phyloP scores from a whole-genome alignment of 176 grass and related monocot genomes.

The Otatea glauca region DNA sequence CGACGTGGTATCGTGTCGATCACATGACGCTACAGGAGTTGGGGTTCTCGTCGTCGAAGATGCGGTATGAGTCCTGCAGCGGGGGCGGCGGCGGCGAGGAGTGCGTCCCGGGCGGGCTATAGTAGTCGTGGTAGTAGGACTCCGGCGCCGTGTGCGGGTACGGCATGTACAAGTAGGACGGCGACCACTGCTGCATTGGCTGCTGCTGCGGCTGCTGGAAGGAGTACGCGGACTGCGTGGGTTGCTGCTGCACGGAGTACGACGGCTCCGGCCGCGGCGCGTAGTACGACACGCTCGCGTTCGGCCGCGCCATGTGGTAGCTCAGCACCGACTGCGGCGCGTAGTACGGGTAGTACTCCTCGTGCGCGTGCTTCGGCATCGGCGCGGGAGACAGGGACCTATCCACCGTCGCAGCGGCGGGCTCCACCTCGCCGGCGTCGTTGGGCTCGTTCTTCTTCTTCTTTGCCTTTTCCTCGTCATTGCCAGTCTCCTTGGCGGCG shows the following conservation, averaged over 20 bases:
- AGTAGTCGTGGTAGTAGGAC: conserved; percentile 47
- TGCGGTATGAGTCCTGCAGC: conserved; percentile 51
- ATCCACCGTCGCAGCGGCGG: conserved; percentile 1
- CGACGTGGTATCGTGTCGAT: background rate
- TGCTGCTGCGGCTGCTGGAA: conserved; percentile 17
- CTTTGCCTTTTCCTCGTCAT: conserved; percentile 29
- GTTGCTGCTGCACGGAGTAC: conserved; percentile 36
- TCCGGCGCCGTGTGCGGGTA: conserved; percentile 46
- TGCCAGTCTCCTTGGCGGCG: conserved; percentile 33
- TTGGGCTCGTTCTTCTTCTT: conserved; percentile 35
- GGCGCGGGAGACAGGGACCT: conserved; percentile 28
- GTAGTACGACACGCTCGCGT: conserved; percentile 63
- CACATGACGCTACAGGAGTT: conserved; percentile 82
- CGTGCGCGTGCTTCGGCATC: conserved; percentile 3
- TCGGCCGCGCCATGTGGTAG: conserved; percentile 66
- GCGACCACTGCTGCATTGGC: conserved; percentile 53
- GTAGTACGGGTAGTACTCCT: conserved; percentile 34
- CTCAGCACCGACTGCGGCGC: conserved; percentile 65
- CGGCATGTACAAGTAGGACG: conserved; percentile 53
- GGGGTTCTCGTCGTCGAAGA: conserved; percentile 83
- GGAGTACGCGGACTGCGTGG: background rate
- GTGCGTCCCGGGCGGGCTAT: conserved; percentile 52
- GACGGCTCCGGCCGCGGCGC: conserved; percentile 44
- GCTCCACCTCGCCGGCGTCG: background rate
- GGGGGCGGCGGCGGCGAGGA: conserved; percentile 37